These are phyloP conservation scores for Rugiboletus extremiorientalis DNA, from an alignment of 1,284 basidiomycete genomes.

Conservation along the genomic window DNA sequence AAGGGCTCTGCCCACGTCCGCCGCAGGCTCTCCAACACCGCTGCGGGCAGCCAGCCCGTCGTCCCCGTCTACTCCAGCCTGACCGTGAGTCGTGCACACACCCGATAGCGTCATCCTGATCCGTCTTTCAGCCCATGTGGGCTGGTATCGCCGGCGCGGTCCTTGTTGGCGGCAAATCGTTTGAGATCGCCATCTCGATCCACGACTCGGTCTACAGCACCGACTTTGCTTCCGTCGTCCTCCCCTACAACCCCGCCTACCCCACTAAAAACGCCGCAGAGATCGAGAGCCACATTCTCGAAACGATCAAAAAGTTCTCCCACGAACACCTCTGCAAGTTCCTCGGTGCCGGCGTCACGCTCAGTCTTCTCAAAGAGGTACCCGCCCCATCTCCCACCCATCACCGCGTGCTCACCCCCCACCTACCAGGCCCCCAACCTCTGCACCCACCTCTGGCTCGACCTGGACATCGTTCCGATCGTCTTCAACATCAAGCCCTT, in stretches of 20 bases:
- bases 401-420: conserved; percentile 8
- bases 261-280: conserved; percentile 52
- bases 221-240: conserved; percentile 58
- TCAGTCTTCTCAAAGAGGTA: conserved; percentile 48
- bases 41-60: conserved; percentile 49
- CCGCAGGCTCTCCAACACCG: conserved; percentile 62
- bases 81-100: conserved; percentile 49
- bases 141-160: conserved; percentile 67
- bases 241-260: conserved; percentile 50
- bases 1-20: conserved; percentile 58
- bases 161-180: conserved; percentile 55
- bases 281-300: conserved; percentile 62
- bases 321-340: conserved; percentile 80
- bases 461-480: conserved; percentile 73
- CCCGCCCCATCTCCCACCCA: conserved; percentile 24
- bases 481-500: conserved; percentile 82
- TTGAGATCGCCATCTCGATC: conserved; percentile 71
- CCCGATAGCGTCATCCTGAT: conserved; percentile 16
- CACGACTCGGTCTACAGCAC: conserved; percentile 82
- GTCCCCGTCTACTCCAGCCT: conserved; percentile 57
- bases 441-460: conserved; percentile 75
- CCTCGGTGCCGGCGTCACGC: conserved; percentile 61
- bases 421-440: conserved; percentile 64
- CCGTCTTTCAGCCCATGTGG: conserved; percentile 70
- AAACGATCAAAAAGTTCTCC: conserved; percentile 65